phyloP scores from a whole-genome alignment of 2,329 filamentous ascomycete species.

The Achaetomium macrosporum region DNA sequence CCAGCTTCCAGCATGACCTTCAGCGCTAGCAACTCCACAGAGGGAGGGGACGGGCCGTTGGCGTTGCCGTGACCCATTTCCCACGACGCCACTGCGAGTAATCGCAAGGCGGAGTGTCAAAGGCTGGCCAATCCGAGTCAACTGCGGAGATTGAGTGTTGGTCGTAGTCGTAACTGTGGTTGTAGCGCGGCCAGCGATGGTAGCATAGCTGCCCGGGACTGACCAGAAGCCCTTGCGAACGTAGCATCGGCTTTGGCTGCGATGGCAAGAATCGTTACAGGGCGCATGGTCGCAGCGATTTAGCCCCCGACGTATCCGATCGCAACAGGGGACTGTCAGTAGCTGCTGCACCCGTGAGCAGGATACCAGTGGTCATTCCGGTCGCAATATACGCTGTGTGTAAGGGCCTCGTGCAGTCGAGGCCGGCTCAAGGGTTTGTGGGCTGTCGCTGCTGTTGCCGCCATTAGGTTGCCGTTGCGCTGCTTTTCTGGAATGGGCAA shows the following conservation, averaged over 20 bases:
- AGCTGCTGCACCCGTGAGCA: background rate
- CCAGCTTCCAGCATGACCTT: background rate
- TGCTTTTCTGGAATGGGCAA: background rate
- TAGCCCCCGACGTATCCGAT: too few species aligned
- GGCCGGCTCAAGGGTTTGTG: too few species aligned
- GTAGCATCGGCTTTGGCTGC: background rate
- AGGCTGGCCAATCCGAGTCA: background rate
- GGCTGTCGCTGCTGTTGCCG: background rate
- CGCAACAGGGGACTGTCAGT: background rate
- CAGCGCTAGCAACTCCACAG: background rate
- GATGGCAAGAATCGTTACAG: background rate
- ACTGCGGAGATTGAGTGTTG: background rate
- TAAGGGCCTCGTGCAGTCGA: too few species aligned
- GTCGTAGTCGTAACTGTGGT: background rate
- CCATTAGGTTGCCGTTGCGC: background rate
- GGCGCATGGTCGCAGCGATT: background rate
- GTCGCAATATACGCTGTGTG: too few species aligned
- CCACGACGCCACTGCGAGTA: background rate
- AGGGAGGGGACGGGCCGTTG: background rate
- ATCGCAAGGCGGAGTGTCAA: background rate
- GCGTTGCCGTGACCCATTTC: background rate
- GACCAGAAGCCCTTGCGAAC: background rate
- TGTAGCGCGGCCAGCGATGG: background rate
- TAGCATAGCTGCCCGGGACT: background rate
- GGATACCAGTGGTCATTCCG: background rate